Evolutionary conservation across 2,329 filamentous ascomycete genomes (phyloP).

Genomic region (Microdochium bolleyi): DNA sequence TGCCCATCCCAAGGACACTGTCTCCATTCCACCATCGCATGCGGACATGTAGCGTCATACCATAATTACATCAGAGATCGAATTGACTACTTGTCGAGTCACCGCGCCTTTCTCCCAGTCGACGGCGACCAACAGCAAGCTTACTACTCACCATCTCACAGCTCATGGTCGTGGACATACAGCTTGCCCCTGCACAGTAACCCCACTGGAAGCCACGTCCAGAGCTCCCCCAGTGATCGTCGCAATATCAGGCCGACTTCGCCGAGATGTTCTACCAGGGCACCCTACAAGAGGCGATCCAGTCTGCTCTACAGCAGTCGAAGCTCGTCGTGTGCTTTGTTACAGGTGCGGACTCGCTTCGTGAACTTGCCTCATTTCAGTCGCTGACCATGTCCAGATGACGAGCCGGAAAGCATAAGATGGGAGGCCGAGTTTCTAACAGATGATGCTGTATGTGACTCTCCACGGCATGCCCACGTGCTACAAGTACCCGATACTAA

Average conservation of each 20-base stretch:
- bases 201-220: background rate
- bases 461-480: background rate
- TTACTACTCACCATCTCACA: too few relatives aligned
- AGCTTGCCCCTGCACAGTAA: background rate
- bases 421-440: constrained; percentile 68
- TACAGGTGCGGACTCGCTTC: constrained; percentile 44
- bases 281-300: constrained; percentile 73
- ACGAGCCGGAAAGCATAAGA: constrained; percentile 54
- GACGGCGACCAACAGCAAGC: too few relatives aligned
- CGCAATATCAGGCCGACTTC: background rate
- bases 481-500: constrained; percentile 5
- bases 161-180: too few relatives aligned
- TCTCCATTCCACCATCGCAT: background rate
- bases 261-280: constrained; percentile 72
- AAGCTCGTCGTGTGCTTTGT: constrained; percentile 85
- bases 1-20: background rate
- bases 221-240: background rate
- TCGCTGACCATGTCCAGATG: too few relatives aligned
- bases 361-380: too few relatives aligned
- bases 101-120: background rate
- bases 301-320: constrained; percentile 61
- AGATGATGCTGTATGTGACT: constrained; percentile 41
- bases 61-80: too few relatives aligned
- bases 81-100: too few relatives aligned
- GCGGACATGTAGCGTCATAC: background rate